A percentile compares a stretch with the other conserved stretches of the same genome.
Evolutionary conservation across 768 basidiomycete genomes (phyloP).

Genomic region (Kwoniella sp.): DNA sequence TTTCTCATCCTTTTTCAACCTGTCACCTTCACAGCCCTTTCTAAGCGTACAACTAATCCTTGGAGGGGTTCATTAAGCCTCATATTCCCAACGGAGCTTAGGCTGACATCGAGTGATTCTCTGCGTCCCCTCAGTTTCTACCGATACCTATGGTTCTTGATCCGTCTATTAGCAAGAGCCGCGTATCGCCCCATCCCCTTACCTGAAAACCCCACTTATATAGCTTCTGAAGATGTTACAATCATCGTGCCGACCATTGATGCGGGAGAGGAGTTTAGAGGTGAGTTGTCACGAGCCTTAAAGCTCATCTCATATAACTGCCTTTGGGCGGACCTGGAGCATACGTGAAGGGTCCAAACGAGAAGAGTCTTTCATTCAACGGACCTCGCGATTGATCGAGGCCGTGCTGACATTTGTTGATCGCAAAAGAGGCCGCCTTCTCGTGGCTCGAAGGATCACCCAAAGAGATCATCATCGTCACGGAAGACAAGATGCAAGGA

Average conservation of each 20-base stretch:
- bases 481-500: slow-evolving; percentile 86
- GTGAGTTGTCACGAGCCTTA: slow-evolving; percentile 28
- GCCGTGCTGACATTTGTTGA: slow-evolving; percentile 17
- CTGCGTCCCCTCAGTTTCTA: no score
- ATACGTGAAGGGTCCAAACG: no score
- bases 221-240: slow-evolving; percentile 88
- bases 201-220: slow-evolving; percentile 86
- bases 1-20: slow-evolving; percentile 1
- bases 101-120: background rate
- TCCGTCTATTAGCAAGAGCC: slow-evolving; percentile 75
- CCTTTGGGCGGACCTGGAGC: no score
- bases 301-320: no score
- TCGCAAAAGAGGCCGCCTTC: slow-evolving; percentile 70
- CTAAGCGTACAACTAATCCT: background rate
- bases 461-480: slow-evolving; percentile 76
- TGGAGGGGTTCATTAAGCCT: no score
- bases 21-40: slow-evolving; percentile 14
- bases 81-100: background rate
- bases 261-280: slow-evolving; percentile 89
- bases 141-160: slow-evolving; percentile 89
- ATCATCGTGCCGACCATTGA: slow-evolving; percentile 96
- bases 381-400: background rate
- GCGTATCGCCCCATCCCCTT: slow-evolving; percentile 86
- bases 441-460: slow-evolving; percentile 91
- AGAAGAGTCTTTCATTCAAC: no score